These are phyloP conservation scores for Boletellus emodensis DNA, from an alignment of 768 basidiomycete genomes.

Conservation along the genomic window DNA sequence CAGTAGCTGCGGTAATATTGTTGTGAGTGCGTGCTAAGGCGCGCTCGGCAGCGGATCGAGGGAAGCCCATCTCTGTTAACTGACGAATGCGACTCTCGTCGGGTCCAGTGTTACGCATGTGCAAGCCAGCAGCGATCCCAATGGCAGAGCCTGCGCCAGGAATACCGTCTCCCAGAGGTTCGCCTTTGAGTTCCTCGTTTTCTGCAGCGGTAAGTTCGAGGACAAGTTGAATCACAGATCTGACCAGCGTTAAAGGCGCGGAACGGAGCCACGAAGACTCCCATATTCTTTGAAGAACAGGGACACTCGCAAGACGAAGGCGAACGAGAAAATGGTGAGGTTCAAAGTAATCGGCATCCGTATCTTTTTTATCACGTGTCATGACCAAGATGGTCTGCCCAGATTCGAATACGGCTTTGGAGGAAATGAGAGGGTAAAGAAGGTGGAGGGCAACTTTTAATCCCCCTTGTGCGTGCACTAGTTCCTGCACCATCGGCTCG, in stretches of 20 bases:
- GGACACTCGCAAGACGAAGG: conserved; percentile 66
- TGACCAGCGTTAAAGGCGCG: conserved; percentile 70
- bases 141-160: conserved; percentile 30
- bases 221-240: conserved; percentile 70
- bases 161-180: conserved; percentile 35
- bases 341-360: conserved; percentile 77
- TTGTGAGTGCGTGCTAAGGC: conserved; percentile 84
- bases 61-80: conserved; percentile 96
- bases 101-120: conserved; percentile 42
- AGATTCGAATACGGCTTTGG: conserved; percentile 81
- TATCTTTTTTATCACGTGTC: conserved; percentile 75
- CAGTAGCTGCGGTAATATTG: conserved; percentile 85
- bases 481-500: conserved; percentile 54
- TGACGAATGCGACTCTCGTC: conserved; percentile 79
- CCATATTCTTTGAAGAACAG: conserved; percentile 72
- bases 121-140: conserved; percentile 31
- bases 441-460: conserved; percentile 79
- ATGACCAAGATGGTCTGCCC: conserved; percentile 71
- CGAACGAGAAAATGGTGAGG: conserved; percentile 83
- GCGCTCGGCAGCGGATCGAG: conserved; percentile 78
- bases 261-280: conserved; percentile 75
- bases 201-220: conserved; percentile 81
- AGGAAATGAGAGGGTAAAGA: conserved; percentile 69
- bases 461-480: conserved; percentile 74
- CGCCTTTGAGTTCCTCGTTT: conserved; percentile 63